These are phyloP conservation scores for Juncus effusus DNA, from an alignment of 176 grass and related monocot species.

Conservation along the genomic window DNA sequence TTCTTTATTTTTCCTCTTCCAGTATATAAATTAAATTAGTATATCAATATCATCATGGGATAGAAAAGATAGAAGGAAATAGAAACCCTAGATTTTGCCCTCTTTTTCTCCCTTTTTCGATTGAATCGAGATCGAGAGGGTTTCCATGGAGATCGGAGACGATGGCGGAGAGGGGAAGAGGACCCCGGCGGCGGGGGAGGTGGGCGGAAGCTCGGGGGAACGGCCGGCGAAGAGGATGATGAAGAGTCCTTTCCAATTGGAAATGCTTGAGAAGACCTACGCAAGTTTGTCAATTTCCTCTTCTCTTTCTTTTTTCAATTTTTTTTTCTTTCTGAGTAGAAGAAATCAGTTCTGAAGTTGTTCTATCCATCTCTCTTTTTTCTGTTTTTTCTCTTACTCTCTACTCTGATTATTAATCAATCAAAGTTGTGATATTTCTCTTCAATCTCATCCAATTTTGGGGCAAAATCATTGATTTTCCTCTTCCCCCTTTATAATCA, in stretches of 20 bases:
- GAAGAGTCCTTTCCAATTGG: constrained; percentile 96
- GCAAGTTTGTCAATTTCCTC: constrained; percentile 38
- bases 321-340: no score
- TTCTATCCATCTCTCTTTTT: neutral
- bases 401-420: no score
- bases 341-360: no score
- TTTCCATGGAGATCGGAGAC: constrained; percentile 52
- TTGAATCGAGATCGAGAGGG: constrained; percentile 31
- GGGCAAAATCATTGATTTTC: no score
- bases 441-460: no score
- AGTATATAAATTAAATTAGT: constrained; percentile 12
- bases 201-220: constrained; percentile 43
- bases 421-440: no score
- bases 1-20: constrained; percentile 35
- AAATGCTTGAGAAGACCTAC: constrained; percentile 86
- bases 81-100: constrained; percentile 27
- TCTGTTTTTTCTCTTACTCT: constrained; percentile 10
- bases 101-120: neutral
- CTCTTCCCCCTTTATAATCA: no score
- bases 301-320: constrained; percentile 1
- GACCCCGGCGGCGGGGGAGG: constrained; percentile 14
- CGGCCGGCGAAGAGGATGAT: constrained; percentile 69
- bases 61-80: constrained; percentile 20
- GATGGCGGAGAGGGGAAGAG: constrained; percentile 33
- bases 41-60: constrained; percentile 28